phyloP scores from a whole-genome alignment of 805 yeast genomes.

The Starmera amethionina region DNA sequence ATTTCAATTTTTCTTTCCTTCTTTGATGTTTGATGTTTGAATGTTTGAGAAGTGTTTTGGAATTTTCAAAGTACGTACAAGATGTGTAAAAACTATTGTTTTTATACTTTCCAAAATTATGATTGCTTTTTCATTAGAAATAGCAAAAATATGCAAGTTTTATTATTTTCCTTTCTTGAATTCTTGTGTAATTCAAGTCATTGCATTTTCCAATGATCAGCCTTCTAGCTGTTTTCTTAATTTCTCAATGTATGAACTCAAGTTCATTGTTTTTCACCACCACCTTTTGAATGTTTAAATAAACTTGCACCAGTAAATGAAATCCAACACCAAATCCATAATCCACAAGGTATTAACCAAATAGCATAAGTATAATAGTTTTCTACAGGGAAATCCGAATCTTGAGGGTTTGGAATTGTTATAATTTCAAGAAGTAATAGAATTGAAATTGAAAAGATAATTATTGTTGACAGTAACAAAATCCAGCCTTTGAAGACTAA shows the following conservation, averaged over 20 bases:
- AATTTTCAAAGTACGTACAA: no score
- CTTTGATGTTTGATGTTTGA: background rate
- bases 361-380: conserved; percentile 27
- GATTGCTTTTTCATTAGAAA: no score
- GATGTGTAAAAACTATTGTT: no score
- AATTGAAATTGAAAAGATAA: conserved; percentile 4
- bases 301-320: conserved; percentile 78
- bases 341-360: conserved; percentile 21
- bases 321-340: conserved; percentile 61
- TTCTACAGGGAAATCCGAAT: conserved; percentile 26
- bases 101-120: no score
- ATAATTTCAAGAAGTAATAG: conserved; percentile 4
- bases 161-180: no score
- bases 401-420: conserved; percentile 7
- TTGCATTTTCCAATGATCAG: no score
- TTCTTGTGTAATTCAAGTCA: no score
- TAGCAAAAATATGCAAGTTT: no score
- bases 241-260: no score
- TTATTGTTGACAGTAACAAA: conserved; percentile 6
- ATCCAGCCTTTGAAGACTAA: conserved; percentile 3
- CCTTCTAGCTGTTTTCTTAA: background rate
- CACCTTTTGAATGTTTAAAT: conserved; percentile 71
- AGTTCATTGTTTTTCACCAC: conserved; percentile 17
- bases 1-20: no score
- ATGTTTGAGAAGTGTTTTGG: background rate